phyloP scores from a whole-genome alignment of 108 stramenopile genomes.

The Epithemia pelagica region DNA sequence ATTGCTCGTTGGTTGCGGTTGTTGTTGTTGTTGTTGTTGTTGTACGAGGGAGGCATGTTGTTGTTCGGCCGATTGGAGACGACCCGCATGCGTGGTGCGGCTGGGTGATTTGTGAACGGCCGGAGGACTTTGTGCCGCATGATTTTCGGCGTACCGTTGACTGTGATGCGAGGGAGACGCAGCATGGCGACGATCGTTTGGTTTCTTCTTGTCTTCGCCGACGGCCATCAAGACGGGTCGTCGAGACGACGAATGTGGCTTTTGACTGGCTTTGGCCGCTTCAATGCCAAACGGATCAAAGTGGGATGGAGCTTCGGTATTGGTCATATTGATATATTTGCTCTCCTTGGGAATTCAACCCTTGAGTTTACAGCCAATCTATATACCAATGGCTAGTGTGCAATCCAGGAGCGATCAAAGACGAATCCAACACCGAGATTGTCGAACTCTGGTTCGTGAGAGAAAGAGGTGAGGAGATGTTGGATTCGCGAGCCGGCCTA shows the following conservation, averaged over 20 bases:
- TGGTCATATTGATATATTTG: no score
- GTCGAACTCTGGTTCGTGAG: no score
- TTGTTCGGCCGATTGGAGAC: background rate
- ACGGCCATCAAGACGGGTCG: background rate
- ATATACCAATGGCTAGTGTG: no score
- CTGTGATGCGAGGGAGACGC: no score
- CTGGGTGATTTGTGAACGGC: background rate
- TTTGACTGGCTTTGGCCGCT: background rate
- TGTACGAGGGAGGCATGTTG: background rate
- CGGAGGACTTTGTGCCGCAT: background rate
- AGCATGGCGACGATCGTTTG: background rate
- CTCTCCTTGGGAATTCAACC: no score
- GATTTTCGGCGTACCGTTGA: background rate
- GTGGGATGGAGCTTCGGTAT: background rate
- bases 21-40: no score
- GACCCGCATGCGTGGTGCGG: background rate
- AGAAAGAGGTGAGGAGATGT: no score
- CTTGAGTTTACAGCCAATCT: no score
- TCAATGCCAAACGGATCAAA: background rate
- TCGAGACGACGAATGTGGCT: background rate
- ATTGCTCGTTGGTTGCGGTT: no score
- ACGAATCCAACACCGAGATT: no score
- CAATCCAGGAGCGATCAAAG: no score
- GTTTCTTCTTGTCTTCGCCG: background rate
- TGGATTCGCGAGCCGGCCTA: no score